These are phyloP conservation scores for Sabuloglossum arenarium DNA, from an alignment of 495 filamentous ascomycete genomes.

Conservation along the genomic window DNA sequence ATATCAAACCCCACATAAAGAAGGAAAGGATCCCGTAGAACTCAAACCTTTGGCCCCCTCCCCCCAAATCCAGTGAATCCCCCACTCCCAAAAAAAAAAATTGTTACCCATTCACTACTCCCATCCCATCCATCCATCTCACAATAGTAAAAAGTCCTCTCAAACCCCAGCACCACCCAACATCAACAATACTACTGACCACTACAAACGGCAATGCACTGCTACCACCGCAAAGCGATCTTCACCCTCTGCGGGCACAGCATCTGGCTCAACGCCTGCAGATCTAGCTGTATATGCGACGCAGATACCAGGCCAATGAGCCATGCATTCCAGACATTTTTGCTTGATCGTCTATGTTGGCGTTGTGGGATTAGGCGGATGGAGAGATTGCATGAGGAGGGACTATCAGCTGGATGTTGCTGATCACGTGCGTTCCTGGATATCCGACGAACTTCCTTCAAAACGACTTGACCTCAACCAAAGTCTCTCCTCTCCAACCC, in stretches of 20 bases:
- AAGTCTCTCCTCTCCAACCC: background rate
- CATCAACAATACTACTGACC: background rate
- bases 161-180: background rate
- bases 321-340: background rate
- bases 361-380: background rate
- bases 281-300: background rate
- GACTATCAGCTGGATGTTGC: background rate
- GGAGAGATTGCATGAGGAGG: background rate
- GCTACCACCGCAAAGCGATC: slow-evolving; percentile 1
- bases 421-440: no score
- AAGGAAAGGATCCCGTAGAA: no score
- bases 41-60: no score
- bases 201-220: background rate
- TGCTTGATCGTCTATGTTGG: background rate
- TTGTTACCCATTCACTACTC: no score
- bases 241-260: background rate
- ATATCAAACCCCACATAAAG: no score
- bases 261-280: background rate
- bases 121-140: no score
- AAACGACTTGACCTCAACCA: background rate
- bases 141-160: no score
- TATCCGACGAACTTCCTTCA: no score
- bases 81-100: no score
- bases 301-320: background rate
- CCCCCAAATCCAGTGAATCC: no score